A percentile compares a stretch with the other conserved stretches of the same genome.
Conservation (phyloP, 306 rosid species). For the Prunus salicina region DNA sequence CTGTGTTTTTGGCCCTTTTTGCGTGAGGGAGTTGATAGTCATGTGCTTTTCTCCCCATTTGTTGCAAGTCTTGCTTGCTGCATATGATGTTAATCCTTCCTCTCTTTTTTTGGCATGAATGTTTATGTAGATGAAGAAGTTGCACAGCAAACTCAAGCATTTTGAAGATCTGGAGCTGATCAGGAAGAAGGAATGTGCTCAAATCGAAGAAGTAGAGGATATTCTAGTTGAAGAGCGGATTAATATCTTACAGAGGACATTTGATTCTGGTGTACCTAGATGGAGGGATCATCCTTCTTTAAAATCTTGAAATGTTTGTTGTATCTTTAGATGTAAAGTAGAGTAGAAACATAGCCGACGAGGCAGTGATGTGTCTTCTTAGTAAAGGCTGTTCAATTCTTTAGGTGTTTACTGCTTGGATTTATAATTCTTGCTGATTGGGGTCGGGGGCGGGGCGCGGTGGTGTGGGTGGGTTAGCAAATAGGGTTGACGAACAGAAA, state of each 20-base stretch:
- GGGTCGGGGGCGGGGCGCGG: no score
- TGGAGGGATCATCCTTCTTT: conserved; percentile 70
- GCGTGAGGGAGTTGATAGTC: not conserved
- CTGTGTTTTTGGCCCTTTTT: not conserved
- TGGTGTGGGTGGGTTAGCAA: not conserved
- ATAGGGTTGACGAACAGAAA: not conserved
- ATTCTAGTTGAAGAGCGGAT: conserved; percentile 60
- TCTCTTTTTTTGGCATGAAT: conserved; percentile 19
- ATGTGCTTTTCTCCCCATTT: not conserved
- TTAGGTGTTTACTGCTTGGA: not conserved
- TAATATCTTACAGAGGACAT: conserved; percentile 45
- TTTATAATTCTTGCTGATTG: not conserved
- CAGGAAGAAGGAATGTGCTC: conserved; percentile 67
- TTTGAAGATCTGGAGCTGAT: conserved; percentile 70
- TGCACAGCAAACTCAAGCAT: conserved; percentile 69
- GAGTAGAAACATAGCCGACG: not conserved
- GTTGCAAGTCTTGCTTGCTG: conserved; percentile 7
- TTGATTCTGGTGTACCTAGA: conserved; percentile 62
- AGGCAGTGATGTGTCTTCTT: not conserved
- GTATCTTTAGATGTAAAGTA: not conserved
- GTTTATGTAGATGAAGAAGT: conserved; percentile 51
- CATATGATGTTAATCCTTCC: conserved; percentile 12
- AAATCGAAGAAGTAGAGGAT: conserved; percentile 59
- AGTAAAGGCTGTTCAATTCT: not conserved
- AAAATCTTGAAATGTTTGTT: conserved; percentile 40